Base-by-base conservation (phyloP, 2,329 filamentous ascomycete species). In the Ceratocystiopsis brevicomis region DNA sequence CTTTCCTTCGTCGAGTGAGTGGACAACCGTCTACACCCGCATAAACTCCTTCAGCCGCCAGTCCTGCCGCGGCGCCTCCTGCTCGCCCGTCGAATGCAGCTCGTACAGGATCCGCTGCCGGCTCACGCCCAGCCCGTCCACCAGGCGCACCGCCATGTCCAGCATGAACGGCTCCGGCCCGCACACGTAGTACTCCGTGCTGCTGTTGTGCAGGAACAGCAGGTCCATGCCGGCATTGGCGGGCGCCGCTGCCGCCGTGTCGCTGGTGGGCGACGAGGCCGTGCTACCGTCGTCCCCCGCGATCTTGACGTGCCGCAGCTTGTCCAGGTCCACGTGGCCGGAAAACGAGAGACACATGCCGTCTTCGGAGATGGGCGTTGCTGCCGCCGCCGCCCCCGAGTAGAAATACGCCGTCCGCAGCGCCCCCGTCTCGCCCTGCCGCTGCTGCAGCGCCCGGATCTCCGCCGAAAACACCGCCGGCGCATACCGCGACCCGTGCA, bases 131-230 rank as follows among this genome's bases (percentile, higher is more conserved):
- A 63, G 57, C 12, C 56, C 49, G 44, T 59, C 55, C 17, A 48
- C 50, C 41, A 70, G 55, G 39, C 61, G 65, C 42, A 58, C 56
- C 3, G 60, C 58, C 56, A 69, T 66, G 51, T 71, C 66, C 3
- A 61, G 49, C 68, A 71, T 71, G 49, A 73, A 71, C 47, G 63
- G 59, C 55, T 71, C 67, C 0, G 69, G 67, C 0, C 69, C 69
- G 47, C 68, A 73, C 41, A 73, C 61, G 49, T 60, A 72, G 51
- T 72, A 73, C 55, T 71, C 67, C 4, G 69, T 60, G 13, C 61
- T 58, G 34, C 58, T 55, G 48, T 67, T 61, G 43, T 53, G 48
- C 3, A 73, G 57, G 49, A 61, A 65, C 32, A 73, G 55, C 47
- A 70, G 62, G 4, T 62, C 59, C 13, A 55, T 53, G 18, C 59